A percentile compares a stretch with the other conserved stretches of the same genome.
Evolutionary conservation across 805 yeast species (phyloP).

Genomic region (Helenozyma rhizophorensis): DNA sequence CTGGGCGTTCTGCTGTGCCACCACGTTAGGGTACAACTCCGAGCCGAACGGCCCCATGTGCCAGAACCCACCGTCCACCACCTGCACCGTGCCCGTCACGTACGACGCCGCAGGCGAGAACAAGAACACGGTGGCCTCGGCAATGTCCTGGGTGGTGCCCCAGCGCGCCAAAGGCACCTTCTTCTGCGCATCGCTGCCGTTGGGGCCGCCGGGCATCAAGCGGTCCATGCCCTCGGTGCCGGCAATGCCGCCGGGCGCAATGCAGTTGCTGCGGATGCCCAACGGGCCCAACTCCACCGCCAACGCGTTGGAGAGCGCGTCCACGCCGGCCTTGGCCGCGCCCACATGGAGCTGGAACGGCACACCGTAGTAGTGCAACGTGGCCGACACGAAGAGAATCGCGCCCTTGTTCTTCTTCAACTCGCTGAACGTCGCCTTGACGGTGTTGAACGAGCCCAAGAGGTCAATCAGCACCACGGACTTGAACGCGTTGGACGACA

Average conservation of each 20-base stretch:
- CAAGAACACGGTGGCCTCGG: slow-evolving; percentile 78
- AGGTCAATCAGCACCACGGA: slow-evolving; percentile 84
- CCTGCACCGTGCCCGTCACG: slow-evolving; percentile 70
- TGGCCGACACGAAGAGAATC: slow-evolving; percentile 77
- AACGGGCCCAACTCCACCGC: slow-evolving; percentile 91
- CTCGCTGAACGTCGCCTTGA: slow-evolving; percentile 71
- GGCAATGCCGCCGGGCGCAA: slow-evolving; percentile 89
- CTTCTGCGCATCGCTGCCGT: slow-evolving; percentile 22
- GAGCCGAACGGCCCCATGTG: slow-evolving; percentile 53
- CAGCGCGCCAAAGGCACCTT: slow-evolving; percentile 63
- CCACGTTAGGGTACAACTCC: slow-evolving; percentile 30
- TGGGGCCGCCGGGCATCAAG: slow-evolving; percentile 39
- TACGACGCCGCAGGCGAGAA: slow-evolving; percentile 80
- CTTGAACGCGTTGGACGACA: slow-evolving; percentile 84
- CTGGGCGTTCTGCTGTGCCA: slow-evolving; percentile 25
- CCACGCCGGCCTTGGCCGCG: slow-evolving; percentile 95
- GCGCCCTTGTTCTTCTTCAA: slow-evolving; percentile 65
- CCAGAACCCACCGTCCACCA: slow-evolving; percentile 93
- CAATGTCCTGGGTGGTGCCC: slow-evolving; percentile 75
- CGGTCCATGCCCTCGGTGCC: slow-evolving; percentile 84
- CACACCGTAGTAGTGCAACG: slow-evolving; percentile 83
- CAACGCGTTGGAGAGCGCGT: slow-evolving; percentile 75
- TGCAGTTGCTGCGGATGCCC: slow-evolving; percentile 76
- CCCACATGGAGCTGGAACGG: slow-evolving; percentile 89
- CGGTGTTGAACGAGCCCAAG: slow-evolving; percentile 85